phyloP scores from a whole-genome alignment of 331 rosid genomes.

The Rhamnella rubrinervis region DNA sequence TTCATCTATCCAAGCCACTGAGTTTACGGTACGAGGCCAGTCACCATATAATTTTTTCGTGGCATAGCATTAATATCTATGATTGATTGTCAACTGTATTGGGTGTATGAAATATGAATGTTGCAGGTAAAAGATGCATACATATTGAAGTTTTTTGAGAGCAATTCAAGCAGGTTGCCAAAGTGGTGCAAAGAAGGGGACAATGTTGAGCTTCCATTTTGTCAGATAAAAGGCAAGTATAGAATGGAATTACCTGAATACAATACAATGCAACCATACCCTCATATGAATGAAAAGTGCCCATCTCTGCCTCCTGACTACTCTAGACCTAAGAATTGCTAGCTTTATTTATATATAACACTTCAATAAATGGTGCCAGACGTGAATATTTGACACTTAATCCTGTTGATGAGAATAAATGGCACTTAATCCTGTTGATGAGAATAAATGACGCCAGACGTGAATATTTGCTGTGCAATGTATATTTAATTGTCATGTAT shows the following conservation, averaged over 20 bases:
- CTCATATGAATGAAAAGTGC: constrained; percentile 92
- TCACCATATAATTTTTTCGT: not conserved
- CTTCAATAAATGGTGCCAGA: no score
- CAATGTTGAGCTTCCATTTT: constrained; percentile 73
- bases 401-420: not conserved
- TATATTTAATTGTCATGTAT: no score
- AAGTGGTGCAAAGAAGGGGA: constrained; percentile 94
- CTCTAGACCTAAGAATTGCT: constrained; percentile 54
- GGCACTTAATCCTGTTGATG: no score
- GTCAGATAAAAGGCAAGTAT: constrained; percentile 88
- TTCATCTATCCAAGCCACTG: constrained; percentile 86
- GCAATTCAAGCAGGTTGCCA: constrained; percentile 75
- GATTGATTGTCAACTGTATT: not conserved
- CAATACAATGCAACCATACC: constrained; percentile 71
- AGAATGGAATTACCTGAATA: constrained; percentile 86
- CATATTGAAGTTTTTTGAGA: constrained; percentile 76
- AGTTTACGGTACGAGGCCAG: constrained; percentile 75
- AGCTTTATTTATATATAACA: no score
- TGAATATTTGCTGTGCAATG: no score
- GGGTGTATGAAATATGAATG: constrained; percentile 14
- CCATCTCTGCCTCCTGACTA: constrained; percentile 87
- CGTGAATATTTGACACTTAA: constrained; percentile 26
- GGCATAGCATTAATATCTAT: no score
- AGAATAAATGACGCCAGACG: no score
- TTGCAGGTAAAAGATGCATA: constrained; percentile 97